These are phyloP conservation scores for Baorangia bicolor DNA, from an alignment of 768 basidiomycete genomes.

Conservation along the genomic window DNA sequence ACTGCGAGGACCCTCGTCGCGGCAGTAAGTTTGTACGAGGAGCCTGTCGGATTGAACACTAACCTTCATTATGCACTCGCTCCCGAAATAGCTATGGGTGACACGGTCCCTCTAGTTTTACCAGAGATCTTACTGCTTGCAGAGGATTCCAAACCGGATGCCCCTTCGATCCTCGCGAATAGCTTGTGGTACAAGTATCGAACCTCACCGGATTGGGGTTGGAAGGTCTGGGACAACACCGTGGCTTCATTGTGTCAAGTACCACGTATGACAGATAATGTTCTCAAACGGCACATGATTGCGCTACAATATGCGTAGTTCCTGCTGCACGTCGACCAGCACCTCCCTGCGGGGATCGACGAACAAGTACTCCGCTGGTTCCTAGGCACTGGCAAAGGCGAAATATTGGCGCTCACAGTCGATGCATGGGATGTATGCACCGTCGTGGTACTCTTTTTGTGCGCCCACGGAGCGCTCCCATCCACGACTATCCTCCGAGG, in stretches of 20 bases:
- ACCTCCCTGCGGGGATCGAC: slow-evolving; percentile 73
- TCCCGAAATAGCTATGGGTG: slow-evolving; percentile 36
- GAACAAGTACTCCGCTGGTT: slow-evolving; percentile 72
- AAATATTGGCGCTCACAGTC: slow-evolving; percentile 54
- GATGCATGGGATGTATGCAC: slow-evolving; percentile 70
- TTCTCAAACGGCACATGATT: slow-evolving; percentile 45
- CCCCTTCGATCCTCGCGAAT: slow-evolving; percentile 69
- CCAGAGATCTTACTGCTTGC: slow-evolving; percentile 71
- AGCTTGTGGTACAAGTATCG: slow-evolving; percentile 83
- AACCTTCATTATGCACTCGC: slow-evolving; percentile 37
- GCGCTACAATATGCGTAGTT: slow-evolving; percentile 70
- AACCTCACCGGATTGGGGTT: slow-evolving; percentile 69
- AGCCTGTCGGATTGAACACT: not conserved
- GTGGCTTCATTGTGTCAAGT: slow-evolving; percentile 72
- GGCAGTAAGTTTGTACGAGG: slow-evolving; percentile 40
- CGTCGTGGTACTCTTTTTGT: slow-evolving; percentile 60
- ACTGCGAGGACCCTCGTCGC: slow-evolving; percentile 58
- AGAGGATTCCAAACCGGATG: slow-evolving; percentile 55
- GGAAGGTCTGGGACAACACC: slow-evolving; percentile 83
- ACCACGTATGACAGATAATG: slow-evolving; percentile 52
- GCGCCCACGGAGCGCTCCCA: slow-evolving; percentile 64
- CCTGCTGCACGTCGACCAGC: slow-evolving; percentile 71
- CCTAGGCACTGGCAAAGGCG: slow-evolving; percentile 60
- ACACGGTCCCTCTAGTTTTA: slow-evolving; percentile 37
- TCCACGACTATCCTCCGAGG: slow-evolving; percentile 73